Base-by-base conservation (phyloP, 2,329 filamentous ascomycete genomes). In the Diaporthe ampelina region DNA sequence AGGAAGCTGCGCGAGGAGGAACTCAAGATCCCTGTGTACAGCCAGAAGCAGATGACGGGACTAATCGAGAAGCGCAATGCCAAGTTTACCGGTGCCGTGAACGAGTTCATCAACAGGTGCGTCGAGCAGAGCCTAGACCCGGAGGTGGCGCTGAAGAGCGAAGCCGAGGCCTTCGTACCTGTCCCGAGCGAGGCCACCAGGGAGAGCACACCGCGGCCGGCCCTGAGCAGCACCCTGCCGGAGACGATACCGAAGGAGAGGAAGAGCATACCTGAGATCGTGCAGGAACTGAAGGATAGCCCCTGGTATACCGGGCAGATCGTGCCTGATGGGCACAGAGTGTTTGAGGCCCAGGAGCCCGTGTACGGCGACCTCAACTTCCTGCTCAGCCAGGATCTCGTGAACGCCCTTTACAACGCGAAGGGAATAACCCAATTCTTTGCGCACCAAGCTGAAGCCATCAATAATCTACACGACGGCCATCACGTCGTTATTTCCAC, bases 391-490 rank as follows among this genome's bases (percentile, higher is more conserved):
- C 97, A 99, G 81, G 90, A 94, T 77, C 85, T 99, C 67, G 95
- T 99, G n/a, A 98, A 99, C 81, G 96, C 97, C 0, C 84, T 99
- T 0, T 99, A 97, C 85, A 98, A 98, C 78, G 94, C 94, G 11
- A 94, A 93, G 78, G 92, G 92, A 4, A 98, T 99, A 74, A 94
- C 92, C 0, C 89, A 93, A 74, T 90, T 99, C 50, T 99, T 97
- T 80, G 92, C 94, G 0, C 97, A 99, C 82, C 97, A 99, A 83
- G 92, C 95, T 0, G 94, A 97, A 83, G 97, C 97, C 0, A 94
- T 99, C 78, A 99, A 99, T 80, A 91, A 93, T 75, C 86, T 99
- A 1, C 89, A 96, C 73, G 90, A 93, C 4, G 96, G 95, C 0
- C 90, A 93, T 50, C 92, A 98, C 81, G 95, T 98, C 19, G 96